Evolutionary conservation across 2,329 filamentous ascomycete species (phyloP), one percentile per base, ranked within the genome.

Genomic region (Fusarium duplospermum): DNA sequence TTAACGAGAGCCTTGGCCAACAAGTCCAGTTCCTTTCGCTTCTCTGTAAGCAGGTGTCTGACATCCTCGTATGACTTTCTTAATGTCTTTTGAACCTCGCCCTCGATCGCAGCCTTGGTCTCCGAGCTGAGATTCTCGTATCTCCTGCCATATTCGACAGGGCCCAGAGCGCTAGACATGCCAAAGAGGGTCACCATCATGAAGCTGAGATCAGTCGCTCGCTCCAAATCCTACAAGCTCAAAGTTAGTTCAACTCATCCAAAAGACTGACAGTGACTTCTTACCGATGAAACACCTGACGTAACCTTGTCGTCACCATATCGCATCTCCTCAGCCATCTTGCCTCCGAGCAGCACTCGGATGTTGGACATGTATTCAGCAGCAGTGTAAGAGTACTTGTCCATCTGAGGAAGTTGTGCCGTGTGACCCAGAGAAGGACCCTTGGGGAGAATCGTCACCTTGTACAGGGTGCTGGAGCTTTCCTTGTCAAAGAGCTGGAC

Each of bases 401-500:
- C 95, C 87, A 97, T 95, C 80, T 96, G 93, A 0, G 95, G 95
- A 27, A 99, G 87, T 82, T 93, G 93, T 73, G 93, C 93, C 0
- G 96, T 99, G 73, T 98, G 90, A 70, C 96, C 96, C 9, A 98
- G 88, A 27, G 93, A 90, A 78, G 92, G 91, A 13, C 96, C 96
- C 78, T 97, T 93, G 62, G 96, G 95, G 78, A 99, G 93, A 77
- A 99, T 97, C 1, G 96, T 99, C 59, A 98, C 95, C 85, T 99
- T 99, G 89, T 99, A 98, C 2, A 99, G 88, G 35, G 93, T 93
- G 72, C 89, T 92, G 62, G 93, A 90, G 40, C 90, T 90, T 66
- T 93, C 91, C 72, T 87, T 87, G 70, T 93, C 91, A 76, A 96
- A 95, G 79, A 98, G 91, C 65, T 93, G 93, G 68, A 98, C 94